phyloP scores from a whole-genome alignment of 2,329 filamentous ascomycete genomes.

The Pseudogymnoascus sp. region DNA sequence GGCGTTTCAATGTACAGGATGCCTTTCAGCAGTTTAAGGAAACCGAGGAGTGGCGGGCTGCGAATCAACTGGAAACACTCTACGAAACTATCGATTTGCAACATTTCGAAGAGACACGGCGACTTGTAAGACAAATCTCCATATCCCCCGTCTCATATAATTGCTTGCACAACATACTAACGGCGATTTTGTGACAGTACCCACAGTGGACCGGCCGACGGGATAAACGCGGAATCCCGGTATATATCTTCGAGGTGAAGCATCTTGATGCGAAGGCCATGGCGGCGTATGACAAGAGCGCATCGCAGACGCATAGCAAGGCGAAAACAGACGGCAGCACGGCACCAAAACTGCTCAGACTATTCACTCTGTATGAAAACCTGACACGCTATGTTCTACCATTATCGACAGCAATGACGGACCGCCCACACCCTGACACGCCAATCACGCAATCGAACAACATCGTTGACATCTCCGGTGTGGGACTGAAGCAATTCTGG shows the following conservation, averaged over 20 bases:
- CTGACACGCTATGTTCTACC: conserved; percentile 81
- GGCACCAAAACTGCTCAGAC: conserved; percentile 67
- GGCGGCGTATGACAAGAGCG: conserved; percentile 64
- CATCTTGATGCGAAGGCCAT: conserved; percentile 78
- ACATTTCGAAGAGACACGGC: conserved; percentile 72
- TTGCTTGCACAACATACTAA: conserved; percentile 20
- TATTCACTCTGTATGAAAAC: conserved; percentile 93
- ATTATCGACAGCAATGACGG: conserved; percentile 66
- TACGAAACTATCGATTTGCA: conserved; percentile 83
- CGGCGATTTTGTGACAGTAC: conserved; percentile 48
- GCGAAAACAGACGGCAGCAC: conserved; percentile 60
- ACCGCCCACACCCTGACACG: conserved; percentile 67
- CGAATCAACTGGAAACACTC: conserved; percentile 69
- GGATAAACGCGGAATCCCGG: conserved; percentile 82
- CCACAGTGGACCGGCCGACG: conserved; percentile 91
- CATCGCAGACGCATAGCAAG: conserved; percentile 46
- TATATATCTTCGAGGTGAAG: conserved; percentile 85
- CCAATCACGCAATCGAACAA: conserved; percentile 90
- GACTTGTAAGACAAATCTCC: conserved; percentile 50
- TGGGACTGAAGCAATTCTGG: conserved; percentile 92
- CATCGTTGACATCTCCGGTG: conserved; percentile 85
- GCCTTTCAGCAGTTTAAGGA: conserved; percentile 79
- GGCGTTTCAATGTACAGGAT: conserved; percentile 70
- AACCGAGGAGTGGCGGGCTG: conserved; percentile 78
- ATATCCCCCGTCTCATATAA: conserved; percentile 2